phyloP scores from a whole-genome alignment of 805 yeast species.

The Myxozyma neglecta region DNA sequence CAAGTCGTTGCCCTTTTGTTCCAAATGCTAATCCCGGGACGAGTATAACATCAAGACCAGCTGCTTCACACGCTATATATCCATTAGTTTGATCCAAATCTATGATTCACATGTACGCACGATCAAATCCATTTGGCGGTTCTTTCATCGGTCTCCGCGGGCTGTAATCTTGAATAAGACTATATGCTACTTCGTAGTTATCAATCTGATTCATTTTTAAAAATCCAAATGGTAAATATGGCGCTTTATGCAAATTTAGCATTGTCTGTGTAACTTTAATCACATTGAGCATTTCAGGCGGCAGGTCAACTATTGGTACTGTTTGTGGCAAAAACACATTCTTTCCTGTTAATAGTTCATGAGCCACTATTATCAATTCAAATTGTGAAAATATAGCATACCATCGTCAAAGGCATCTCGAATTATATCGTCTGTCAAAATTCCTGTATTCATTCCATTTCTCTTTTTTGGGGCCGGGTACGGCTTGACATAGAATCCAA shows the following conservation, averaged over 20 bases:
- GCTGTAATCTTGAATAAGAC: not conserved
- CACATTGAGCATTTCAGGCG: not conserved
- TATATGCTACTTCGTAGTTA: not conserved
- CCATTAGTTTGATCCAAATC: too few relatives aligned
- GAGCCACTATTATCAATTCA: not conserved
- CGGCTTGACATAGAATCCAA: conserved; percentile 5
- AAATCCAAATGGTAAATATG: not conserved
- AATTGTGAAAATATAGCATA: not conserved
- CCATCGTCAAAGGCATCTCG: not conserved
- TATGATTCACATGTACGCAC: not conserved
- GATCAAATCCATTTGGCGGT: conserved; percentile 1
- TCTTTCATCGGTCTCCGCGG: not conserved
- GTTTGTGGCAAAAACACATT: conserved; percentile 4
- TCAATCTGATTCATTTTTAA: not conserved
- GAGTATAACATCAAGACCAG: conserved; percentile 66
- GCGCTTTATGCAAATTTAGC: not conserved
- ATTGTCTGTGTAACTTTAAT: not conserved
- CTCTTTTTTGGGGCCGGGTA: not conserved
- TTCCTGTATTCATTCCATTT: not conserved
- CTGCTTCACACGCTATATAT: conserved; percentile 32
- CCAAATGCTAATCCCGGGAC: conserved; percentile 88
- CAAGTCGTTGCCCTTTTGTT: conserved; percentile 55
- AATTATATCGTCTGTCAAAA: conserved; percentile 1
- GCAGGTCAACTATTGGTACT: not conserved
- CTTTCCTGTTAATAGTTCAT: not conserved